Base-by-base conservation (phyloP, 1,284 basidiomycete genomes). In the Rhodofomes roseus region DNA sequence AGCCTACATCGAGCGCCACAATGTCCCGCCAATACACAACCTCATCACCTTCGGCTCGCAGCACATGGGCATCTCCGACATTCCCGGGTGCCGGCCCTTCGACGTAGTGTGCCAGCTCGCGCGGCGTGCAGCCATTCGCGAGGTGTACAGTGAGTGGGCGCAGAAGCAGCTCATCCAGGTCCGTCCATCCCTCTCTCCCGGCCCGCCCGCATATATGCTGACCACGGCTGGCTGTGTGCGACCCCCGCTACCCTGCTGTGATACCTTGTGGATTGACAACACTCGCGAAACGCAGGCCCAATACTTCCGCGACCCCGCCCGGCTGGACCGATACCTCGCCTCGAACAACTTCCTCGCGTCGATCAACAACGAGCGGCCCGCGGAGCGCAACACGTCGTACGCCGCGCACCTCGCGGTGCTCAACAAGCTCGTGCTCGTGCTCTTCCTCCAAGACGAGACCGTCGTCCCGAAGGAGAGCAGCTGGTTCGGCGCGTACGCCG, bases 31-130 rank as follows among this genome's bases (percentile, higher is more conserved):
- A 0, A 75, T 95, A 11, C 77, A 87, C 68, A 96, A 96, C 71
- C 85, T 99, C 63, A 86, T 99, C 63, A 98, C 96, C 0, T 92
- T 93, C 69, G 90, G 91, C 50, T 86, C 88, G 14, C 90, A 92
- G 62, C 92, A 93, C 68, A 91, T 92, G 87, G 93, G 93, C 43
- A 81, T 95, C 40, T 85, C 90, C 16, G 91, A 93, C 68, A 76
- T 95, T n/a, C 90, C 93, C 0, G 63, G 74, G 0, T 96, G 95
- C 69, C 73, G 77, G 16, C 76, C 85, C 1, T 82, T 77, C 65
- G 94, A 96, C 68, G 65, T 95, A 31, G 62, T 90, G n/a, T 96
- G 93, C 71, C 81, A 87, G 60, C 68, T 91, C 29, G 92, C 92
- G 11, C 84, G 89, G 43, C 79, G 82, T n/a, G 86, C 88, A 0